Evolutionary conservation across 441 rosid species (phyloP).

Genomic region (Daphne laureola): DNA sequence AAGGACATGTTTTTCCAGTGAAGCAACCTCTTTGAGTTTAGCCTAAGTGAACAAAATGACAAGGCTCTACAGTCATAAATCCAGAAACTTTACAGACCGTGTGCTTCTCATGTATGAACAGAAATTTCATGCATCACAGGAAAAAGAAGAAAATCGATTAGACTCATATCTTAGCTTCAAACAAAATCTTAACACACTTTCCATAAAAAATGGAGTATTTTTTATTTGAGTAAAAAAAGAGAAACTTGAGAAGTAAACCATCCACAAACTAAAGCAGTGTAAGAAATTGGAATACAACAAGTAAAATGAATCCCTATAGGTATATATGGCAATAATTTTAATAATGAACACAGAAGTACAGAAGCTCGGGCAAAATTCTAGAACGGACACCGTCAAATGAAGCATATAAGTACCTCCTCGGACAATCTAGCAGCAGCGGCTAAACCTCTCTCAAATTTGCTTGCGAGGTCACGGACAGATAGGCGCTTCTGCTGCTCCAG

Average conservation of each 20-base stretch:
- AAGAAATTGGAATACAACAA: no score
- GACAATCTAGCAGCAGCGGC: conserved; percentile 94
- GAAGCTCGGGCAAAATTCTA: no score
- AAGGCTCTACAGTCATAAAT: background rate
- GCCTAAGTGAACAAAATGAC: conserved; percentile 45
- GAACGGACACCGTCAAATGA: no score
- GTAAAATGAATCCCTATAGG: no score
- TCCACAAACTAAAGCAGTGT: no score
- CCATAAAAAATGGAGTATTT: background rate
- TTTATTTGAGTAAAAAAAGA: no score
- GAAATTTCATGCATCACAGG: conserved; percentile 1
- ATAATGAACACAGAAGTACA: no score
- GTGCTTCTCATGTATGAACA: conserved; percentile 6
- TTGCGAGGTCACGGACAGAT: conserved; percentile 95
- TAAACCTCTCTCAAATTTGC: conserved; percentile 86
- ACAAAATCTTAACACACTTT: background rate
- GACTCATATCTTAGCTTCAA: background rate
- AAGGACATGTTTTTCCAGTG: conserved; percentile 94
- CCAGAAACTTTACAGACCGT: no score
- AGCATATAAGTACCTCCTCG: conserved; percentile 52
- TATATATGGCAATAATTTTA: no score
- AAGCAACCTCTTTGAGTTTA: conserved; percentile 78
- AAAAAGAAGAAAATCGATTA: background rate
- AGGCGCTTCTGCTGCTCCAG: conserved; percentile 91
- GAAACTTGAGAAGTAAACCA: no score